phyloP scores from a whole-genome alignment of 495 filamentous ascomycete genomes.

The Astrocystis sublimbata region DNA sequence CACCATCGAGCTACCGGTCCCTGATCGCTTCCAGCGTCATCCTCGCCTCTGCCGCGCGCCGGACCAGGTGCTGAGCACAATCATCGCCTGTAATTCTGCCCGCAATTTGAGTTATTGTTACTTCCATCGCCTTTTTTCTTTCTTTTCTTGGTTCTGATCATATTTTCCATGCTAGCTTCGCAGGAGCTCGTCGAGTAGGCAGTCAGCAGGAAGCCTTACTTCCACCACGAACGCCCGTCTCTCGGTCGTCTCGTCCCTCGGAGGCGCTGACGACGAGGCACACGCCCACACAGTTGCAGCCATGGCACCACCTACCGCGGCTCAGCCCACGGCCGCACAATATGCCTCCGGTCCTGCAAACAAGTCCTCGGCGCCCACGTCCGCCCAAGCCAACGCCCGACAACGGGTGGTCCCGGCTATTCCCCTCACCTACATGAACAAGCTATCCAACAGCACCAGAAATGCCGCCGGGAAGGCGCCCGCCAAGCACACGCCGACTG shows the following conservation, averaged over 20 bases:
- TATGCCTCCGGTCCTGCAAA: slow-evolving; percentile 27
- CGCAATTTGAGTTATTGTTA: neutral
- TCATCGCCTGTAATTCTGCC: slow-evolving; percentile 10
- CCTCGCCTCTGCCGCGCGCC: slow-evolving; percentile 20
- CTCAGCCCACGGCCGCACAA: slow-evolving; percentile 27
- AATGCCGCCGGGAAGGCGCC: slow-evolving; percentile 11
- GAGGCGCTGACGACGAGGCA: neutral
- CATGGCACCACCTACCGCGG: slow-evolving; percentile 29
- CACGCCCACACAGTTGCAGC: slow-evolving; percentile 5
- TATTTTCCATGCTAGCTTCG: neutral
- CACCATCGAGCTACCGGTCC: slow-evolving; percentile 22
- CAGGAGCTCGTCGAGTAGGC: neutral
- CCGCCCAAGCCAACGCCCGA: slow-evolving; percentile 22
- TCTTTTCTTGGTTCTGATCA: neutral
- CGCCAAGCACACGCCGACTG: slow-evolving; percentile 14
- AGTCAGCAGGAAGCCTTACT: neutral
- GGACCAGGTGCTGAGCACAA: slow-evolving; percentile 19
- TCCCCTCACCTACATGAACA: slow-evolving; percentile 41
- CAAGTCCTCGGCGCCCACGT: slow-evolving; percentile 7
- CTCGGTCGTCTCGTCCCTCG: neutral
- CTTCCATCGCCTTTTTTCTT: too few relatives aligned
- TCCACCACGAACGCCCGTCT: neutral
- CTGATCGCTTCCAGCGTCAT: slow-evolving; percentile 8
- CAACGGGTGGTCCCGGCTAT: slow-evolving; percentile 41
- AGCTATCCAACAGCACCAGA: slow-evolving; percentile 25